Base-by-base conservation (phyloP, 2,329 filamentous ascomycete genomes). In the Allantophomopsis cytisporea region DNA sequence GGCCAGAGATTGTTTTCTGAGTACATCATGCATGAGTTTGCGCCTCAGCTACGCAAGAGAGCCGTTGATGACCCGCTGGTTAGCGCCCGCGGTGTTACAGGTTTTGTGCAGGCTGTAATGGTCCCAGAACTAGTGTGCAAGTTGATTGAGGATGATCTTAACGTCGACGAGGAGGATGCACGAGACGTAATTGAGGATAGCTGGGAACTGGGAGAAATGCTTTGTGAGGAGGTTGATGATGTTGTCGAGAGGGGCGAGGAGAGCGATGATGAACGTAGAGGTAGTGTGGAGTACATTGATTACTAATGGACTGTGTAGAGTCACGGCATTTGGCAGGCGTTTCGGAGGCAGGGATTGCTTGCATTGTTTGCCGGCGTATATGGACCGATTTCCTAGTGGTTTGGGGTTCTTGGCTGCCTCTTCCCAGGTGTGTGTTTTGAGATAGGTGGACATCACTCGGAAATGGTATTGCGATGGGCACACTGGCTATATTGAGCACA, bases 1-100 rank as follows among this genome's bases (percentile, higher is more conserved):
- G 87, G 87, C 1, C 67, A 82, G 38, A 73, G 73, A 37, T 60
- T 71, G 38, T 84, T 94, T 70, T 82, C 76, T 35, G 78, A 84
- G 50, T 71, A 70, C 40, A 70, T 87, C 31, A 75, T 83, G 42
- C 52, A 60, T 3, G 64, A 66, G 36, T 78, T 84, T 54, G 73
- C 71, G 12, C 55, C 65, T 7, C 57, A 72, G 44, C 59, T 89
- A 21, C 75, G 80, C 42, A 65, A 71, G 46, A 67, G 73, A 40
- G 74, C 80, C 2, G 63, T 76, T 13, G 64, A 69, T 39, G 83
- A 89, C 53, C 61, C 65, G 13, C 63, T 85, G 14, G 72, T 88
- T 42, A 71, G 79, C 12, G 71, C 72, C 1, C 67, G 80, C 23
- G 80, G 82, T 2, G 69, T 79, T 30, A 73, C 74, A 4, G 71